Base-by-base conservation (phyloP, 495 filamentous ascomycete genomes). In the Trichocladium antarcticum region DNA sequence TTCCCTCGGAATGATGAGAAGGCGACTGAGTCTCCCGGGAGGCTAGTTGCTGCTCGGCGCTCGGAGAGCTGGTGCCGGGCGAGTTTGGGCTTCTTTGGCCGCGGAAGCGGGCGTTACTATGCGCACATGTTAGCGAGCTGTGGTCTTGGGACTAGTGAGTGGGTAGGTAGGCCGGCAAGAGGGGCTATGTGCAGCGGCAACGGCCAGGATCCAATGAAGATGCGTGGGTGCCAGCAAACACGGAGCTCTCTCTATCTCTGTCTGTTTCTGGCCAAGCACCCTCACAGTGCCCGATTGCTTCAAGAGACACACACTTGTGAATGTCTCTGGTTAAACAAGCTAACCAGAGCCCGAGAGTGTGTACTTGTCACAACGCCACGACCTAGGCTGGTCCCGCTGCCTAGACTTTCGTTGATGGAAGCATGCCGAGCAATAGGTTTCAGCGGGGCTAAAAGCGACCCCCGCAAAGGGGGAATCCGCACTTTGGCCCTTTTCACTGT, bases 71-170 rank as follows among this genome's bases (percentile, higher is more conserved):
- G 1, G 53, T 50, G 38, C 50, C 57, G 11, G 58, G 56, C 10
- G 59, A 64, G 53, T 56, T 62, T 36, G 57, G 59, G 36, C 54
- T 49, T 51, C 54, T 57, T 37, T 64, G 59, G 42, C 59, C 61
- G 54, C 60, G 56, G 50, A 65, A 58, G 37, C 62, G 62, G 47
- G 60, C 56, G 57, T 62, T 62, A 28, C 62, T 65, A 47, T 37
- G 40, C 38, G 5, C 3, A 3, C 9, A 21, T 37, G 47, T 49
- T 21, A 49, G 47, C 16, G 3, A 20, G 32, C 21, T 5, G 29
- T 35, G 20, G 6, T 37, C 39, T 22, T 40, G 5, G 7, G 4
- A 11, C 5, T 3, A 11, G 31, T 10, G 7, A 10, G 31, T 4
- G 9, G 31, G 31, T 24, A 15, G 34, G 22, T 24, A 36, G 37